Conservation (phyloP, 2,329 filamentous ascomycete species). For the Colletotrichum cordylinicola region DNA sequence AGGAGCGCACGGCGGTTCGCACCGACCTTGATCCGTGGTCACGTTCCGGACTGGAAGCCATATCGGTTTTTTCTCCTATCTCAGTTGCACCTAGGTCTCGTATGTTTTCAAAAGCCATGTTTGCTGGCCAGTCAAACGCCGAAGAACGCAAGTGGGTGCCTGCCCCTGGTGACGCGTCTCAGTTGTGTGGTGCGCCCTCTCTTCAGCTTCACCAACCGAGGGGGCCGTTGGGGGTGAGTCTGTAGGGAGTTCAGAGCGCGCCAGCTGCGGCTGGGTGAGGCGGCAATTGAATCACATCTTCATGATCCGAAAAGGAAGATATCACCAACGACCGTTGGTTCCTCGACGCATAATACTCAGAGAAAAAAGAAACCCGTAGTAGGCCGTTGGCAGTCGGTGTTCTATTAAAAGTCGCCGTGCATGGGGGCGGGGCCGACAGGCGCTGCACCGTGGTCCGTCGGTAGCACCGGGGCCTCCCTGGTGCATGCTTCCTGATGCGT, state of each 20-base stretch:
- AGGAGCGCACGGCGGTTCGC: neutral
- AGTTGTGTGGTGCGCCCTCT: neutral
- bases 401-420: slow-evolving; percentile 8
- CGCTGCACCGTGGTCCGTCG: neutral
- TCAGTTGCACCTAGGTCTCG: neutral
- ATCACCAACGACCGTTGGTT: neutral
- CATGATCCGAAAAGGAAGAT: neutral
- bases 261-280: neutral
- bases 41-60: neutral
- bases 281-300: neutral
- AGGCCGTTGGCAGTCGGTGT: neutral
- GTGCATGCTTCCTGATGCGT: slow-evolving; percentile 16
- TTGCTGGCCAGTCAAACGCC: neutral
- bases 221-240: neutral
- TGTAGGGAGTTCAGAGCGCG: neutral
- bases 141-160: neutral
- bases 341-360: neutral
- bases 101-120: neutral
- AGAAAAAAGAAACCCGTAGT: neutral
- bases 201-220: neutral
- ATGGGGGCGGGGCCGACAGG: slow-evolving; percentile 6
- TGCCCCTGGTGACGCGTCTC: neutral
- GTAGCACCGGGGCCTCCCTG: slow-evolving; percentile 6
- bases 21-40: neutral
- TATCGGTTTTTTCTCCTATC: neutral